Percentiles rank a stretch among this genome's conserved stretches.
phyloP scores from a whole-genome alignment of 371 early-diverging fungal genomes.

The Saksenaea vasiformis region DNA sequence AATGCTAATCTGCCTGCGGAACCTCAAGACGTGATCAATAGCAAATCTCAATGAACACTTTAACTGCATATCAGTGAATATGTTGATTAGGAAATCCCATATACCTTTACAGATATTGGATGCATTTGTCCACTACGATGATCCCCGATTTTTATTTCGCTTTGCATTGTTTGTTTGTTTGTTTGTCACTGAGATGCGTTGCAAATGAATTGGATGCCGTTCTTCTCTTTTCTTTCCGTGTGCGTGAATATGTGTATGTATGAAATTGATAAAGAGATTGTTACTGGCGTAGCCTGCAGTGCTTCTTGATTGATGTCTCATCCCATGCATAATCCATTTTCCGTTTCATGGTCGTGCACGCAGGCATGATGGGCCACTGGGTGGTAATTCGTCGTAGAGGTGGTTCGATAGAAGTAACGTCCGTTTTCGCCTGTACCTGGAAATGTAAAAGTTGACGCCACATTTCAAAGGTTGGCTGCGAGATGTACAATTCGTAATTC shows the following conservation, averaged over 20 bases:
- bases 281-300: not conserved
- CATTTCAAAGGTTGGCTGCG: slow-evolving; percentile 60
- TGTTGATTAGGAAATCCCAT: too few relatives aligned
- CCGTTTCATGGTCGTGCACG: not conserved
- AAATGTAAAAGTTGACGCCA: slow-evolving; percentile 66
- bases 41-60: too few relatives aligned
- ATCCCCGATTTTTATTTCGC: not conserved
- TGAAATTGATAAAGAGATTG: not conserved
- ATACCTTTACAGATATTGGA: too few relatives aligned
- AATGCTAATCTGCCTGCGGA: too few relatives aligned
- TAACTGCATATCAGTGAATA: too few relatives aligned
- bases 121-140: not conserved
- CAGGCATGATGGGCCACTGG: slow-evolving; percentile 1
- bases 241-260: not conserved
- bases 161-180: too few relatives aligned
- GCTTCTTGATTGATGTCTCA: not conserved
- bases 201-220: slow-evolving; percentile 1
- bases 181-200: not conserved
- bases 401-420: not conserved
- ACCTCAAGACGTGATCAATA: too few relatives aligned
- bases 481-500: slow-evolving; percentile 70
- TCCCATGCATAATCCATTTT: not conserved
- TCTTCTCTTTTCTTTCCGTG: not conserved
- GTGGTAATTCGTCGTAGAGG: not conserved
- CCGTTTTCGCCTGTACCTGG: slow-evolving; percentile 42